phyloP scores from a whole-genome alignment of 1,284 basidiomycete genomes.

The Somion occarium region DNA sequence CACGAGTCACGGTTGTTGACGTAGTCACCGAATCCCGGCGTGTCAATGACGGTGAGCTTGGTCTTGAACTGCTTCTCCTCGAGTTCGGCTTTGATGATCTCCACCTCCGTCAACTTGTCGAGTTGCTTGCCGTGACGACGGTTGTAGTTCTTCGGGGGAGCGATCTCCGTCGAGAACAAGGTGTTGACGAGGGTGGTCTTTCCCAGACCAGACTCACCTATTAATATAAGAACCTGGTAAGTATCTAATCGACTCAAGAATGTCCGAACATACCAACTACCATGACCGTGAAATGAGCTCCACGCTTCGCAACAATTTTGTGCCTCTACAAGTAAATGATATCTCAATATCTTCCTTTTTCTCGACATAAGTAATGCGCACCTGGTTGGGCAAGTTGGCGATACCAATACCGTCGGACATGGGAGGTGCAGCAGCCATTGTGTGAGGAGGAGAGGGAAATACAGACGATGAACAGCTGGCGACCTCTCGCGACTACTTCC shows the following conservation, averaged over 20 bases:
- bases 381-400: constrained; percentile 97
- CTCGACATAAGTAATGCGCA: constrained; percentile 30
- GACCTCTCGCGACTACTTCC: no score
- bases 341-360: constrained; percentile 9
- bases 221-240: no score
- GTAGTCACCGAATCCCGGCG: constrained; percentile 98
- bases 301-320: constrained; percentile 95
- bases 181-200: constrained; percentile 99
- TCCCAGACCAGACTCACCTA: constrained; percentile 92
- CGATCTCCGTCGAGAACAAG: constrained; percentile 97
- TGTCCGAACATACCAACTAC: constrained; percentile 78
- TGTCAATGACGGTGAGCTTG: constrained; percentile 98
- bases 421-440: constrained; percentile 19
- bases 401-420: constrained; percentile 76
- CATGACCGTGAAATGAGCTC: constrained; percentile 99
- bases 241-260: constrained; percentile 62
- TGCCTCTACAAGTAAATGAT: constrained; percentile 58
- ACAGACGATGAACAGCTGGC: no score
- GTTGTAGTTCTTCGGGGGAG: constrained; percentile 86
- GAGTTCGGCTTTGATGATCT: constrained; percentile 95
- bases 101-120: constrained; percentile 97
- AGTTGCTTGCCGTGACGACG: constrained; percentile 94
- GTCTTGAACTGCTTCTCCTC: constrained; percentile 99
- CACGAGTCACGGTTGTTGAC: constrained; percentile 99
- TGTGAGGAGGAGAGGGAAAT: constrained; percentile 5